Percentiles rank a stretch among this genome's conserved stretches.
These are phyloP conservation scores for Coemansia sp. DNA, from an alignment of 192 early-diverging fungal genomes.

Conservation along the genomic window DNA sequence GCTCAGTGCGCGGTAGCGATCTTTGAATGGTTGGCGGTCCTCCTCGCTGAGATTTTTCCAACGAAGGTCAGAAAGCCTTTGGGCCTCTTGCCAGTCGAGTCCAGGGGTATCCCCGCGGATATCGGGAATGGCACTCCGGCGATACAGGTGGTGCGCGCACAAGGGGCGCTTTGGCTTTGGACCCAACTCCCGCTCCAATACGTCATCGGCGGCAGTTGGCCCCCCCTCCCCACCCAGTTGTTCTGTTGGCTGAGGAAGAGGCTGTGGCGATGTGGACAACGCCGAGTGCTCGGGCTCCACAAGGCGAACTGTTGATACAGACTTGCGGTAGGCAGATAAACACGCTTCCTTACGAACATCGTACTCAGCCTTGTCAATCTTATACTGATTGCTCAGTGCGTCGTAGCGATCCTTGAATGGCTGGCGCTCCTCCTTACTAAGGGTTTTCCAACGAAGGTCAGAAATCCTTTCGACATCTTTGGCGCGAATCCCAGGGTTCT, in stretches of 20 bases:
- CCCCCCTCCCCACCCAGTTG: too few relatives aligned
- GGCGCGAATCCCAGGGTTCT: too few relatives aligned
- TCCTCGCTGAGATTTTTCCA: neutral
- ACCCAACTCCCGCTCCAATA: too few relatives aligned
- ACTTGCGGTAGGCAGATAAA: neutral
- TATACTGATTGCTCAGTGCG: neutral
- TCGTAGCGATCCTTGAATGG: neutral
- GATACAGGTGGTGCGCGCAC: too few relatives aligned
- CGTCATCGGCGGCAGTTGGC: too few relatives aligned
- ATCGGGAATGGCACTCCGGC: too few relatives aligned
- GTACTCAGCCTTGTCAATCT: neutral
- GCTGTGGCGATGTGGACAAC: neutral
- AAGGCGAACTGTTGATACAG: too few relatives aligned
- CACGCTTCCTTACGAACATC: neutral
- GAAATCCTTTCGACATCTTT: neutral
- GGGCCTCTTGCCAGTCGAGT: too few relatives aligned
- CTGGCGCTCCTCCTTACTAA: neutral
- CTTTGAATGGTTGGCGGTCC: neutral
- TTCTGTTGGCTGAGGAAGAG: too few relatives aligned
- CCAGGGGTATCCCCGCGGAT: too few relatives aligned
- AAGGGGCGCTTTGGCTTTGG: neutral
- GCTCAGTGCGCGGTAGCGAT: neutral
- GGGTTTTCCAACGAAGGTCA: neutral
- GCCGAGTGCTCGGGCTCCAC: too few relatives aligned
- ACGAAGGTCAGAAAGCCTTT: neutral